These are phyloP conservation scores for Fraxinus xanthoxyloides DNA, from an alignment of 305 asterid species.

Conservation along the genomic window DNA sequence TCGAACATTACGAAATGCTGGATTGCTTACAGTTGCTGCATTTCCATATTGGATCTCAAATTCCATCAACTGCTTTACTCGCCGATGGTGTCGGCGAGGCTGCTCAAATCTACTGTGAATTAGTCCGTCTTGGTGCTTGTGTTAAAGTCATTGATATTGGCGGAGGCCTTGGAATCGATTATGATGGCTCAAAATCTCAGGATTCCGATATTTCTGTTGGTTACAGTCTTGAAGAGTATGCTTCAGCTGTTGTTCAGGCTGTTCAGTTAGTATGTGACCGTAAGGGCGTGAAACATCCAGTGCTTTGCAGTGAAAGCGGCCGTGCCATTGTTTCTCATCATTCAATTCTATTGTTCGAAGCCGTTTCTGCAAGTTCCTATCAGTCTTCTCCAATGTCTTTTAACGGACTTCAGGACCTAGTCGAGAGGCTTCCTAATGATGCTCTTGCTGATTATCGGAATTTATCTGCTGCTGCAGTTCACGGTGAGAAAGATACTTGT, in stretches of 20 bases:
- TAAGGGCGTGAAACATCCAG: constrained; percentile 69
- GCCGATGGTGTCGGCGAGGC: constrained; percentile 60
- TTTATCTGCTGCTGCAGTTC: constrained; percentile 58
- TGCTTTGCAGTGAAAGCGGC: constrained; percentile 94
- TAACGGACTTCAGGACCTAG: constrained; percentile 42
- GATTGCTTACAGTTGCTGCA: constrained; percentile 63
- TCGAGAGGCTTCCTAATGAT: constrained; percentile 52
- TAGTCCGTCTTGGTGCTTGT: constrained; percentile 80
- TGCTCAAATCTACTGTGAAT: constrained; percentile 68
- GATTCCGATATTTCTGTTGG: constrained; percentile 82
- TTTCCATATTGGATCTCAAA: constrained; percentile 71
- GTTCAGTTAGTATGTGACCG: constrained; percentile 59
- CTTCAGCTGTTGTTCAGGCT: constrained; percentile 78
- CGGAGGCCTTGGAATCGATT: constrained; percentile 93
- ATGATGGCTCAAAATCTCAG: constrained; percentile 79
- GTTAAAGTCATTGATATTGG: constrained; percentile 83
- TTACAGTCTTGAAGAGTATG: constrained; percentile 71
- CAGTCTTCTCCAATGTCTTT: constrained; percentile 42
- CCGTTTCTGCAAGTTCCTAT: constrained; percentile 53
- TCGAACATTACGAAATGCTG: constrained; percentile 38
- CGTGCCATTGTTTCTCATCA: constrained; percentile 96
- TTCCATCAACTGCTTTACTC: constrained; percentile 48
- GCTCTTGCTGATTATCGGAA: constrained; percentile 57
- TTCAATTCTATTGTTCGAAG: constrained; percentile 75
- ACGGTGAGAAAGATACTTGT: constrained; percentile 63